Percentiles rank a stretch among this genome's conserved stretches.
phyloP scores from a whole-genome alignment of 2,329 filamentous ascomycete species.

The Ophidiomyces ophidiicola region DNA sequence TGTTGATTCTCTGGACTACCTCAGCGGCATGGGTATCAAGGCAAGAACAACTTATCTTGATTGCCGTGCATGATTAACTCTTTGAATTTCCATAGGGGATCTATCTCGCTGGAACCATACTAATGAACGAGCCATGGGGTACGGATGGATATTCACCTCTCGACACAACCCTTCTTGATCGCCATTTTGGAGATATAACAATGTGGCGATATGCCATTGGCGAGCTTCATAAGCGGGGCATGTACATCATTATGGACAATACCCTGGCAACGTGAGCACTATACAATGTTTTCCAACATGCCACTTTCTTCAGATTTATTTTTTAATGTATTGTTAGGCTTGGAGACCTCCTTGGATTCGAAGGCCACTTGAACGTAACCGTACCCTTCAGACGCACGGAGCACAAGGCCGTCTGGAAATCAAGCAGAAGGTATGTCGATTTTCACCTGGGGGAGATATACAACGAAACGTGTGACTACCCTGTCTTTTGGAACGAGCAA shows the following conservation, averaged over 20 bases:
- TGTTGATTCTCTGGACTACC: constrained; percentile 50
- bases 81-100: constrained; percentile 33
- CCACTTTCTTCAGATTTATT: not conserved
- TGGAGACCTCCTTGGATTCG: constrained; percentile 51
- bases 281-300: not conserved
- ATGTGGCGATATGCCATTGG: constrained; percentile 46
- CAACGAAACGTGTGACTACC: constrained; percentile 45
- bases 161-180: constrained; percentile 52
- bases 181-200: constrained; percentile 49
- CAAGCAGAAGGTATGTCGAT: constrained; percentile 44
- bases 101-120: constrained; percentile 51
- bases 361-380: constrained; percentile 47
- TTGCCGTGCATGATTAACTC: not conserved
- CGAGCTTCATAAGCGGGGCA: constrained; percentile 49
- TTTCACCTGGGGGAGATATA: constrained; percentile 45
- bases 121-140: constrained; percentile 54
- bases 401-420: constrained; percentile 48
- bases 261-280: constrained; percentile 48
- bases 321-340: constrained; percentile 29
- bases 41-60: constrained; percentile 21
- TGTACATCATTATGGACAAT: constrained; percentile 57
- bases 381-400: constrained; percentile 45
- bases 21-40: constrained; percentile 53
- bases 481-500: constrained; percentile 49
- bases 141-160: constrained; percentile 49